Percentiles rank a stretch among this genome's conserved stretches.
Conservation (phyloP, 2,329 filamentous ascomycete genomes). For the Teratosphaeriaceae sp. region DNA sequence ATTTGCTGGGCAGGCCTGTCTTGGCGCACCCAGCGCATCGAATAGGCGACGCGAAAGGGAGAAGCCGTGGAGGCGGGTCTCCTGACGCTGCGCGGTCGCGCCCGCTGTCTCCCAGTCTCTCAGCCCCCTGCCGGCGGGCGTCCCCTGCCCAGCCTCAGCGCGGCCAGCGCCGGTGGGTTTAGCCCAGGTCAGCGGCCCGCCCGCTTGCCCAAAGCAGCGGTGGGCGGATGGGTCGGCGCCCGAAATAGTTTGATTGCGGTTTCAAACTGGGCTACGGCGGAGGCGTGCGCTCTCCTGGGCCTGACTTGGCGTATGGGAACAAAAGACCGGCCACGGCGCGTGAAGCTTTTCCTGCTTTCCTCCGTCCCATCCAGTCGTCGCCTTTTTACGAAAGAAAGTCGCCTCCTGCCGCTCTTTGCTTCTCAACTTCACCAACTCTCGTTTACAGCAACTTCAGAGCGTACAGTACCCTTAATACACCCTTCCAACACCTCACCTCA, state of each 20-base stretch:
- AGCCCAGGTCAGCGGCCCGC: neutral
- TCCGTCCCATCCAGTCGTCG: neutral
- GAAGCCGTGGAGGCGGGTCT: neutral
- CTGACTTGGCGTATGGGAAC: constrained; percentile 7
- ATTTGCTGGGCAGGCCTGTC: neutral
- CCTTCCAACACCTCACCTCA: neutral
- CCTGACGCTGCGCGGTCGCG: neutral
- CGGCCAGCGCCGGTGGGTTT: neutral
- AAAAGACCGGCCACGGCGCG: constrained; percentile 5
- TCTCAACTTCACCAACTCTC: constrained; percentile 5
- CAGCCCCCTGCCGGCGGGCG: neutral
- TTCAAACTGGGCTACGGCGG: constrained; percentile 5
- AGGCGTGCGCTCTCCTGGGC: neutral
- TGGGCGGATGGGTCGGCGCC: constrained; percentile 1
- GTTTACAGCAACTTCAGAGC: neutral
- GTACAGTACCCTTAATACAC: neutral
- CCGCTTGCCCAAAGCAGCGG: neutral
- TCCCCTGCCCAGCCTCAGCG: neutral
- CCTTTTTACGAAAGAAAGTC: neutral
- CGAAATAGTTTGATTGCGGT: constrained; percentile 9
- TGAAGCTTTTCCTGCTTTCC: constrained; percentile 3
- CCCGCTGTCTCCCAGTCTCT: neutral
- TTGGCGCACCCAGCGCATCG: neutral
- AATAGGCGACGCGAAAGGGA: neutral
- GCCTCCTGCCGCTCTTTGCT: constrained; percentile 3